Evolutionary conservation across 208 protist species (phyloP).

Genomic region (Acanthamoeba triangularis): DNA sequence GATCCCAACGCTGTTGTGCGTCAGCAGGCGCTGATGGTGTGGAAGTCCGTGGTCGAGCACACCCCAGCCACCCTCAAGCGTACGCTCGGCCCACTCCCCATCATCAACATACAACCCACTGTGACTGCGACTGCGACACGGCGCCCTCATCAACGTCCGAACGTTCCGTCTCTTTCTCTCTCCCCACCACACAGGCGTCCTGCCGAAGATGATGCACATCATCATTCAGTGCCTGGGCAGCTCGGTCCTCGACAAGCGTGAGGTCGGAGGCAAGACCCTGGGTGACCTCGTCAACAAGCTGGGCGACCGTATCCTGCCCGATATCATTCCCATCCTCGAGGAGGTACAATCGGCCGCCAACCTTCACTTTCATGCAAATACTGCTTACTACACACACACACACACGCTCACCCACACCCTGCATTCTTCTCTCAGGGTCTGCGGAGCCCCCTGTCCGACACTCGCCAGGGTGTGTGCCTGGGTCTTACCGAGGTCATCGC

Average conservation of each 20-base stretch:
- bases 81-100: slow-evolving; percentile 4
- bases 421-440: slow-evolving; percentile 62
- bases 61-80: slow-evolving; percentile 88
- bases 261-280: slow-evolving; percentile 86
- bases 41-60: slow-evolving; percentile 93
- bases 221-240: slow-evolving; percentile 74
- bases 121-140: slow-evolving; percentile 22
- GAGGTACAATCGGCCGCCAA: slow-evolving; percentile 25
- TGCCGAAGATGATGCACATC: slow-evolving; percentile 74
- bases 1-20: slow-evolving; percentile 88
- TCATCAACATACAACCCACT: too few species aligned
- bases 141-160: background rate
- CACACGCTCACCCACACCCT: background rate
- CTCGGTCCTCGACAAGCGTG: slow-evolving; percentile 73
- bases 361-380: too few species aligned
- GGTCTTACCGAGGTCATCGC: slow-evolving; percentile 92
- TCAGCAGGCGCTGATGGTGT: slow-evolving; percentile 90
- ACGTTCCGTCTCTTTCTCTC: background rate
- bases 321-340: slow-evolving; percentile 92
- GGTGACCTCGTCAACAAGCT: slow-evolving; percentile 91
- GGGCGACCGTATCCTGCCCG: slow-evolving; percentile 91
- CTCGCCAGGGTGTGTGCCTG: slow-evolving; percentile 91
- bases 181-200: background rate
- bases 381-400: too few species aligned
- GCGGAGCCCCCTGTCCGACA: slow-evolving; percentile 50